A percentile compares a stretch with the other conserved stretches of the same genome.
phyloP scores from a whole-genome alignment of 805 yeast species.

The Candida vartiovaarae region DNA sequence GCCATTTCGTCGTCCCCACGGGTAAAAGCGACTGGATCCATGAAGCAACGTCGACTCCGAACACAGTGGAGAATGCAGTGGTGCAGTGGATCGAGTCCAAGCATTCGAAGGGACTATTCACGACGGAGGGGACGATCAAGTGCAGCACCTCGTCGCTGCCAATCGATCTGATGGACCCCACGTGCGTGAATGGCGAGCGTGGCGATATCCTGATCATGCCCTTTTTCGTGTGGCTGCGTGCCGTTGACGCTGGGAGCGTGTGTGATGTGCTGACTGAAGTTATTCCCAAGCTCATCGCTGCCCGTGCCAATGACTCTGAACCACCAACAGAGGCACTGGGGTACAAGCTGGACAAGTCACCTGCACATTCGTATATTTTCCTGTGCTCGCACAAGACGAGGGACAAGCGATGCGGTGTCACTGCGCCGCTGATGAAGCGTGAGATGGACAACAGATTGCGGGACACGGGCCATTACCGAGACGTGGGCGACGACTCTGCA shows the following conservation, averaged over 20 bases:
- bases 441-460: conserved; percentile 70
- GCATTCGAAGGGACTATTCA: conserved; percentile 5
- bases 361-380: conserved; percentile 45
- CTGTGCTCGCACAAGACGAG: conserved; percentile 87
- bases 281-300: conserved; percentile 38
- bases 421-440: conserved; percentile 85
- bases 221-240: conserved; percentile 61
- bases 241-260: conserved; percentile 46
- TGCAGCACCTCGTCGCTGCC: conserved; percentile 51
- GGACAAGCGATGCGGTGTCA: conserved; percentile 88
- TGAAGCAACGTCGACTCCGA: conserved; percentile 49
- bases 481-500: conserved; percentile 64
- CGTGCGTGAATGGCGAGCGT: conserved; percentile 34
- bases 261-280: conserved; percentile 91
- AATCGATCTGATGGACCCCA: conserved; percentile 36
- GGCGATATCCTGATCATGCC: conserved; percentile 68
- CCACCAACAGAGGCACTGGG: conserved; percentile 18
- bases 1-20: conserved; percentile 77
- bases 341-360: conserved; percentile 30
- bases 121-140: conserved; percentile 31
- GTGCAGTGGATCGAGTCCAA: conserved; percentile 27
- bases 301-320: conserved; percentile 13
- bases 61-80: conserved; percentile 41
- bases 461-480: conserved; percentile 67
- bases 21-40: conserved; percentile 82